Evolutionary conservation across 345 rosid genomes (phyloP).

Genomic region (Sisymbrium altissimum): DNA sequence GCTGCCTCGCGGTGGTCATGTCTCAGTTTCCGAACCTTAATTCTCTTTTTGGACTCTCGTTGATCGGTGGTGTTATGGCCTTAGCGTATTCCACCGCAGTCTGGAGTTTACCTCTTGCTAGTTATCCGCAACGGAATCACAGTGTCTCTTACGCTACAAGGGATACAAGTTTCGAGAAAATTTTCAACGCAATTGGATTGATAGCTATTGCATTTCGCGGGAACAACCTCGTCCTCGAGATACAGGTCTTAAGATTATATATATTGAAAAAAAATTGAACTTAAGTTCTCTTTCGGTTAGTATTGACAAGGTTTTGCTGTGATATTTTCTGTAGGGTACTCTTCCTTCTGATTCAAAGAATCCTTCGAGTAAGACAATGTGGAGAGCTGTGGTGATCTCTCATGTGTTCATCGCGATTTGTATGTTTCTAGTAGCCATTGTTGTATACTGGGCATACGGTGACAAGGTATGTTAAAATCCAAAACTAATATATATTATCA

Average conservation of each 20-base stretch:
- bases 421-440: slow-evolving; percentile 58
- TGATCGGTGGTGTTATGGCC: slow-evolving; percentile 51
- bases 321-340: slow-evolving; percentile 51
- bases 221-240: slow-evolving; percentile 69
- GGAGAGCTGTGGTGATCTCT: slow-evolving; percentile 64
- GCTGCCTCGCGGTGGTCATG: slow-evolving; percentile 41
- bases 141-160: slow-evolving; percentile 41
- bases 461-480: slow-evolving; percentile 29
- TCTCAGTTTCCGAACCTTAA: slow-evolving; percentile 68
- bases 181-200: slow-evolving; percentile 59
- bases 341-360: slow-evolving; percentile 73
- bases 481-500: background rate
- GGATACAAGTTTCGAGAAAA: slow-evolving; percentile 32
- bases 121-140: slow-evolving; percentile 27
- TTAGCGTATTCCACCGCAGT: slow-evolving; percentile 52
- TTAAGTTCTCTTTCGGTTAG: background rate
- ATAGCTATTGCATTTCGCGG: slow-evolving; percentile 69
- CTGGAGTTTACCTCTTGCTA: slow-evolving; percentile 51
- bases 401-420: slow-evolving; percentile 47
- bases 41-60: slow-evolving; percentile 60
- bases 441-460: slow-evolving; percentile 76
- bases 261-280: background rate
- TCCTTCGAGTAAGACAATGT: slow-evolving; percentile 67
- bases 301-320: background rate
- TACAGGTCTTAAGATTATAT: slow-evolving; percentile 39